phyloP scores from a whole-genome alignment of 306 rosid genomes.

The Dalbergia cultrata region DNA sequence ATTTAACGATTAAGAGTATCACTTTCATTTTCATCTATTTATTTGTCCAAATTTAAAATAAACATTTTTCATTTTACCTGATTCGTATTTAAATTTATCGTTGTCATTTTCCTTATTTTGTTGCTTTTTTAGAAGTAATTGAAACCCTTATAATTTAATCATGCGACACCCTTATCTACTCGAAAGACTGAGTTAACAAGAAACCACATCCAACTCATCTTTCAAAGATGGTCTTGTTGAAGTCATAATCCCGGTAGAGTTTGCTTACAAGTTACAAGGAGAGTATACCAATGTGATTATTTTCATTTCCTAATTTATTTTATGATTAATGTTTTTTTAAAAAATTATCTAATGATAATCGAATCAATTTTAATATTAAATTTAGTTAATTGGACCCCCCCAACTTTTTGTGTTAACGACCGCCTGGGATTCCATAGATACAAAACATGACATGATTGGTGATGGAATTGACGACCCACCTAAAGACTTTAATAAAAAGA shows the following conservation, averaged over 20 bases:
- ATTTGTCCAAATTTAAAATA: no score
- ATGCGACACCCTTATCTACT: not conserved
- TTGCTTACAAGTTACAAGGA: constrained; percentile 28
- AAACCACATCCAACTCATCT: constrained; percentile 31
- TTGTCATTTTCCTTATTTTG: no score
- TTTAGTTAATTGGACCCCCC: constrained; percentile 34
- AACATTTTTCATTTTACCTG: not conserved
- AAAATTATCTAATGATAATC: no score
- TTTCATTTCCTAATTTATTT: not conserved
- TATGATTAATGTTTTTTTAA: constrained; percentile 3
- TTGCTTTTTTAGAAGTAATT: not conserved
- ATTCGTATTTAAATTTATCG: no score
- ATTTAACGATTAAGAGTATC: no score
- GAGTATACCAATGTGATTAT: constrained; percentile 29
- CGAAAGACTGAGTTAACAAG: not conserved
- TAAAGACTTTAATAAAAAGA: constrained; percentile 49
- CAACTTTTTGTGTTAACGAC: constrained; percentile 53
- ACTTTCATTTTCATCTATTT: no score
- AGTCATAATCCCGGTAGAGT: constrained; percentile 37
- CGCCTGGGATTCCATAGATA: constrained; percentile 85
- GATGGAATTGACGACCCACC: constrained; percentile 89
- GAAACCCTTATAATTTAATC: not conserved
- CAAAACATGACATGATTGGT: constrained; percentile 73
- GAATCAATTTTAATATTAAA: not conserved
- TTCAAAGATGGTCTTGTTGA: constrained; percentile 40